phyloP scores from a whole-genome alignment of 129 eudicot species.

The Scalesia atractyloides region DNA sequence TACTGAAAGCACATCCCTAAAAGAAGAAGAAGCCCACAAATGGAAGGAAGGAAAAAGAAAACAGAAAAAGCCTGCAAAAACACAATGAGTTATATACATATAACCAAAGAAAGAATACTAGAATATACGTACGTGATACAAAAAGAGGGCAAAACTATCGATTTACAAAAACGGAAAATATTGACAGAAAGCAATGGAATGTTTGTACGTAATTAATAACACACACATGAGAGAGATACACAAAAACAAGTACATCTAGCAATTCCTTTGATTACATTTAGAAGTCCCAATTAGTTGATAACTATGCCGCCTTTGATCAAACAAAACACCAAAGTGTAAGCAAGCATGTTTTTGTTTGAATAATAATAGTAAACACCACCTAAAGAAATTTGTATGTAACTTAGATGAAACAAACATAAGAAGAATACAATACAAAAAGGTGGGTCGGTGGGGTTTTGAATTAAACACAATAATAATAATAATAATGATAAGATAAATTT shows the following conservation, averaged over 20 bases:
- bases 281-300: not conserved
- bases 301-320: not conserved
- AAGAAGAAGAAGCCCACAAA: slow-evolving; percentile 18
- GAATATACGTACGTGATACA: not conserved
- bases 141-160: too few species aligned
- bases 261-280: not conserved
- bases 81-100: slow-evolving; percentile 3
- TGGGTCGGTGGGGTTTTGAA: not conserved
- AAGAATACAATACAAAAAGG: not conserved
- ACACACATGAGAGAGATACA: too few species aligned
- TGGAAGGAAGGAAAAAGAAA: not conserved
- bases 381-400: too few species aligned
- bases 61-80: slow-evolving; percentile 29
- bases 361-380: too few species aligned
- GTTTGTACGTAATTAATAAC: too few species aligned
- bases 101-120: slow-evolving; percentile 5
- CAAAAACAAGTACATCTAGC: too few species aligned
- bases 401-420: not conserved
- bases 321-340: not conserved
- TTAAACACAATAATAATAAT: not conserved
- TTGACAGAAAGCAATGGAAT: too few species aligned
- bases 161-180: too few species aligned
- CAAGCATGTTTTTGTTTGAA: not conserved
- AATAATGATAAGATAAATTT: not conserved
- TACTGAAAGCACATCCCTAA: slow-evolving; percentile 28